Conservation (phyloP, 164 flowering plant genomes). For the Echeveria elegans region DNA sequence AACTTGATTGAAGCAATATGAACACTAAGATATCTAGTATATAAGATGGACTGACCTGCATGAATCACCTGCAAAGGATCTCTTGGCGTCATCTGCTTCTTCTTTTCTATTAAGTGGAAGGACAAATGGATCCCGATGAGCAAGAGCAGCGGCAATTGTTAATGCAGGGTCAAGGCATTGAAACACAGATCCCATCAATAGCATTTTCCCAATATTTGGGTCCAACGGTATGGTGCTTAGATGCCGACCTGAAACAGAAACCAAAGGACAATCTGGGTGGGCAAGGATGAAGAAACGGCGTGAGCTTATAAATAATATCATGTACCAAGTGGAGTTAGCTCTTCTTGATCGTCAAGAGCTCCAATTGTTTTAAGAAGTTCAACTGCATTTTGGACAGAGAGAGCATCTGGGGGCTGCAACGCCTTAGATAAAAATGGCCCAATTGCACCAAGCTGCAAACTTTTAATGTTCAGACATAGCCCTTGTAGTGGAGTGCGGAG, state of each 20-base stretch:
- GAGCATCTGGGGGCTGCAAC: conserved; percentile 90
- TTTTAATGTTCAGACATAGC: conserved; percentile 80
- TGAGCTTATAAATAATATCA: not conserved
- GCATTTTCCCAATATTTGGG: conserved; percentile 97
- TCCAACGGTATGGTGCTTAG: conserved; percentile 87
- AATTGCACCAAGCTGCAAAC: conserved; percentile 73
- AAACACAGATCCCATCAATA: conserved; percentile 84
- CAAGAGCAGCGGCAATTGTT: conserved; percentile 93
- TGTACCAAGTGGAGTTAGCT: conserved; percentile 89
- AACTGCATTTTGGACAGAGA: conserved; percentile 82
- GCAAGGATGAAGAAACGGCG: not conserved
- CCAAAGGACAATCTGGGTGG: not conserved
- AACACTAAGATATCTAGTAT: not conserved
- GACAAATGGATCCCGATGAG: conserved; percentile 86
- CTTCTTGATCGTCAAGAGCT: conserved; percentile 74
- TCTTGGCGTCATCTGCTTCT: conserved; percentile 88
- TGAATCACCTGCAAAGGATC: conserved; percentile 95
- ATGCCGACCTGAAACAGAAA: conserved; percentile 60
- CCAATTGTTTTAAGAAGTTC: conserved; percentile 93
- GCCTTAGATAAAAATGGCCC: conserved; percentile 80
- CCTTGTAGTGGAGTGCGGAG: conserved; percentile 93
- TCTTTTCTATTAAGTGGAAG: conserved; percentile 81
- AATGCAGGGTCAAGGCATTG: conserved; percentile 92
- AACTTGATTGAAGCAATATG: conserved; percentile 2
- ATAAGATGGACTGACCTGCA: conserved; percentile 55